Conservation (phyloP, 495 filamentous ascomycete genomes). For the Talaromyces ruber region DNA sequence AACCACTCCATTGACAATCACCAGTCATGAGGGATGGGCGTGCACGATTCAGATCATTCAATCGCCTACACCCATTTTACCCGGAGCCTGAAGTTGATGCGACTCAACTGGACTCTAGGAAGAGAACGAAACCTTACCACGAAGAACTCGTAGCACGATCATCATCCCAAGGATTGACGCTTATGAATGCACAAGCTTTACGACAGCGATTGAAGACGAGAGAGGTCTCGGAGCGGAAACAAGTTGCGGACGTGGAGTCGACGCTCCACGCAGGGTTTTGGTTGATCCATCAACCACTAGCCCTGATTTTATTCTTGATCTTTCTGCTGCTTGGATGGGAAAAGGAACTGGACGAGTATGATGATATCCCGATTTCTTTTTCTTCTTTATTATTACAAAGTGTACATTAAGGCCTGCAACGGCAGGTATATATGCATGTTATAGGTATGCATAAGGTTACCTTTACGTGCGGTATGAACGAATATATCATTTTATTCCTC, state of each 20-base stretch:
- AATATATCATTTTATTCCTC: background rate
- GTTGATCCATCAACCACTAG: background rate
- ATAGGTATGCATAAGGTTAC: background rate
- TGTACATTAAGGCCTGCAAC: background rate
- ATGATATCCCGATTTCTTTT: background rate
- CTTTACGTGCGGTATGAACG: background rate
- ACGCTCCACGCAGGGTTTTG: background rate
- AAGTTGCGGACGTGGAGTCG: constrained; percentile 62
- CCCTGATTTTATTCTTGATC: background rate
- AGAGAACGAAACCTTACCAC: constrained; percentile 3
- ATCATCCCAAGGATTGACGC: constrained; percentile 79
- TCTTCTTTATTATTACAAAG: background rate
- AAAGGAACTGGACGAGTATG: background rate
- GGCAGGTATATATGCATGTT: background rate
- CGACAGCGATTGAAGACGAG: constrained; percentile 43
- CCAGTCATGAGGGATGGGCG: constrained; percentile 82
- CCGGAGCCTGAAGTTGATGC: constrained; percentile 22
- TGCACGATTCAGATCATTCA: constrained; percentile 37
- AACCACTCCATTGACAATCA: constrained; percentile 97
- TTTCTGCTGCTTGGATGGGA: background rate
- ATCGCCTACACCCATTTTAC: constrained; percentile 36
- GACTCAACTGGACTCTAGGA: background rate
- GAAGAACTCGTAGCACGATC: constrained; percentile 6
- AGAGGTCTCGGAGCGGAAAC: constrained; percentile 76
- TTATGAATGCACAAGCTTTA: constrained; percentile 52